Conservation (phyloP, 2,329 filamentous ascomycete species). For the Fusarium sp. region DNA sequence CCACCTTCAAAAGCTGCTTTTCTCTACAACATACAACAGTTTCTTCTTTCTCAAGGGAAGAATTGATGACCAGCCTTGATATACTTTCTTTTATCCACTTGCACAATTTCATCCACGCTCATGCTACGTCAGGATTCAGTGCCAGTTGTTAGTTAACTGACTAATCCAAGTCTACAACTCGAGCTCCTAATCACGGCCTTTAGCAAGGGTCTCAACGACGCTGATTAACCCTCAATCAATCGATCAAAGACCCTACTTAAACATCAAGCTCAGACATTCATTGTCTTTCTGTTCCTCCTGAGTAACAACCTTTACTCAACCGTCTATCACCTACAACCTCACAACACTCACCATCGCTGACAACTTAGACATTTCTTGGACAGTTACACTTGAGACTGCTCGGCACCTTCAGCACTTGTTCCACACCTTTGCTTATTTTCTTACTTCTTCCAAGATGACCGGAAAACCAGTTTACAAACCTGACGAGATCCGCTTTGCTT, state of each 20-base stretch:
- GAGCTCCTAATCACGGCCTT: not conserved
- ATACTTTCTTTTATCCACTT: not conserved
- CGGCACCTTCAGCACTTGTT: not conserved
- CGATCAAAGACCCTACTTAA: not conserved
- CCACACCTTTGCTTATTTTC: not conserved
- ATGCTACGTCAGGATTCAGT: conserved; percentile 1
- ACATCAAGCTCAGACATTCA: not conserved
- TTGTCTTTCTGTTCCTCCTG: not conserved
- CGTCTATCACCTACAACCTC: not conserved
- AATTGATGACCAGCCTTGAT: not conserved
- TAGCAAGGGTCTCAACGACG: not conserved
- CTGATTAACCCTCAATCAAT: conserved; percentile 11
- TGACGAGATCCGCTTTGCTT: conserved; percentile 50
- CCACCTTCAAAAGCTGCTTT: not conserved
- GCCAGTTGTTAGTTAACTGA: not conserved
- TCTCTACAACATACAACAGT: not conserved
- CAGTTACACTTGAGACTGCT: not conserved
- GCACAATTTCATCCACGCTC: conserved; percentile 7
- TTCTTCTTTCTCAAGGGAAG: not conserved
- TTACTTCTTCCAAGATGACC: conserved; percentile 11
- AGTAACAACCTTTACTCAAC: not conserved
- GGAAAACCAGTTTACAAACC: conserved; percentile 49
- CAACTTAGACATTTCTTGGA: conserved; percentile 14
- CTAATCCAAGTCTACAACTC: not conserved
- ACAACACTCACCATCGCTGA: not conserved